Conservation (phyloP, 2,329 filamentous ascomycete genomes). For the Beauveria sp. region DNA sequence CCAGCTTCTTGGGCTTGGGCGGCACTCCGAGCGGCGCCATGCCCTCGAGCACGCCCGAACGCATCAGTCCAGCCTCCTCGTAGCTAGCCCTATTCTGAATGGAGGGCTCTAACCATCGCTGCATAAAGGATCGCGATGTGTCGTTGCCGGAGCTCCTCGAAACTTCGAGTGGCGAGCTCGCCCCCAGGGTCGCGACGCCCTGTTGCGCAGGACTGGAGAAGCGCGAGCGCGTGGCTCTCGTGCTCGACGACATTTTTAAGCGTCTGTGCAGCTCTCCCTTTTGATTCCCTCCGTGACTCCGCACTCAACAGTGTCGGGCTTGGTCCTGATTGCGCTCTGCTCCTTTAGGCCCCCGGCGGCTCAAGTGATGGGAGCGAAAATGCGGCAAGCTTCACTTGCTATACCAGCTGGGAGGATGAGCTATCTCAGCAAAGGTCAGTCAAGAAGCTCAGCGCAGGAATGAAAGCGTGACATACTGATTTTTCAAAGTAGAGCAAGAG, state of each 20-base stretch:
- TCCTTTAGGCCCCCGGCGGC: not conserved
- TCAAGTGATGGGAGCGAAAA: not conserved
- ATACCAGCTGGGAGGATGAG: not conserved
- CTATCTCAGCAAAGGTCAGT: not conserved
- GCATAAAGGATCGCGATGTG: slow-evolving; percentile 42
- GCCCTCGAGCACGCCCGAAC: slow-evolving; percentile 69
- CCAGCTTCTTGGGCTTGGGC: slow-evolving; percentile 48
- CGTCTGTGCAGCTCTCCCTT: slow-evolving; percentile 12
- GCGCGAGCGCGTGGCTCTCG: slow-evolving; percentile 46
- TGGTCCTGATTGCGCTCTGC: not conserved
- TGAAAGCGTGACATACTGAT: not conserved
- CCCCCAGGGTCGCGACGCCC: slow-evolving; percentile 10
- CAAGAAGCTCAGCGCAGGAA: not conserved
- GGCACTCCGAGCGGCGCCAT: slow-evolving; percentile 75
- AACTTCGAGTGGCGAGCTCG: slow-evolving; percentile 29
- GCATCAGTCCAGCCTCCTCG: slow-evolving; percentile 66
- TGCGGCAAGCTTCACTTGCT: not conserved
- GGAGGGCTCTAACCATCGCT: slow-evolving; percentile 51
- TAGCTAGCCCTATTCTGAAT: slow-evolving; percentile 61
- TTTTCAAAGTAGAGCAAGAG: not conserved
- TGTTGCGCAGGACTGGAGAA: slow-evolving; percentile 45
- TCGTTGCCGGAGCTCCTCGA: slow-evolving; percentile 27
- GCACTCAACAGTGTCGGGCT: not conserved
- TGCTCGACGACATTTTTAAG: slow-evolving; percentile 34
- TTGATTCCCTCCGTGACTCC: slow-evolving; percentile 8